Base-by-base conservation (phyloP, 2,329 filamentous ascomycete species). In the Pyricularia sp. region DNA sequence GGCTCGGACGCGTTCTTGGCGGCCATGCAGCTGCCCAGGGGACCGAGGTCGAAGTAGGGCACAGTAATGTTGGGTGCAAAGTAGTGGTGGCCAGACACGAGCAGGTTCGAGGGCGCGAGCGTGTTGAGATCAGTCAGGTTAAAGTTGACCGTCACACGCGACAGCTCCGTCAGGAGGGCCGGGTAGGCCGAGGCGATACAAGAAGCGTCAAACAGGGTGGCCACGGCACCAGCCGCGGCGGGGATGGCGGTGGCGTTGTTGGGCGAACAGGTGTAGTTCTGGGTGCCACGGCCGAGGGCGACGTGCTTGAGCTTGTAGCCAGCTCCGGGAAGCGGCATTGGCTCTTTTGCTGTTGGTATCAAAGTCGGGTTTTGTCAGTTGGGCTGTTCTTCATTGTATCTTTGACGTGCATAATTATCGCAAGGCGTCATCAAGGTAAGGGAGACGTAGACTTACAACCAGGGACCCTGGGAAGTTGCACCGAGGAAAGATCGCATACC, bases 201-300 rank as follows among this genome's bases (percentile, higher is more conserved):
- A 73, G 89, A 92, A 70, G 89, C 91, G 80, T 97, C 93, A 88
- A 92, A 97, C 74, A 98, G 91, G 1, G 87, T 89, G 68, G 94
- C 94, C 0, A 92, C 76, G 68, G 94, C 94, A 71, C 94, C 94
- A 66, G 83, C 79, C 23, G 89, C 83, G 11, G 82, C 83, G 17
- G 94, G 94, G 0, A 80, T 80, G 0, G 87, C 85, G 3, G 85
- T 85, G 1, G 86, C 76, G 73, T 90, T 86, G 71, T 79, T 79
- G 68, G 84, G 81, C 70, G 86, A 82, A 83, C 94, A 97, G 67
- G 92, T 96, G 83, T 97, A 98, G 85, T 97, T 97, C 81, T 97
- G 90, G 9, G 92, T 95, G 70, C 94, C 94, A 64, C 92, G 90
- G 74, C 94, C 94, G 71, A 97, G 83, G 76, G 91, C 92, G 68